These are phyloP conservation scores for Rhizopus delemar DNA, from an alignment of 371 early-diverging fungal genomes.

Conservation along the genomic window DNA sequence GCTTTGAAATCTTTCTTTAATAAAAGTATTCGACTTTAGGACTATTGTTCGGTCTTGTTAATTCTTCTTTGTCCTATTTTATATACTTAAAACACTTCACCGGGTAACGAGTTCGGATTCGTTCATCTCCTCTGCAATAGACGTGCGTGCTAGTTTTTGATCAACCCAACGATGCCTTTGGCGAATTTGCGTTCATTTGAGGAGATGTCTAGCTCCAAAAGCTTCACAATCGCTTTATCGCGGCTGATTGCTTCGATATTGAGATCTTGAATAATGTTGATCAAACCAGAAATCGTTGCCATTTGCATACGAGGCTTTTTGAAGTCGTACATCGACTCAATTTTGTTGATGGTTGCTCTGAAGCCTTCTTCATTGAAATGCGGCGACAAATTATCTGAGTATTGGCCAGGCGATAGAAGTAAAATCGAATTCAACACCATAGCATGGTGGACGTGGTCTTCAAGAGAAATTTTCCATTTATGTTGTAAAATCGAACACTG, in stretches of 20 bases:
- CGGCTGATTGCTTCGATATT: conserved; percentile 8
- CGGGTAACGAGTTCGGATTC: conserved; percentile 12
- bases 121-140: conserved; percentile 8
- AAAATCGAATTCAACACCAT: conserved; percentile 12
- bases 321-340: conserved; percentile 8
- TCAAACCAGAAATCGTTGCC: background rate
- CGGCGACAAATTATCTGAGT: conserved; percentile 11
- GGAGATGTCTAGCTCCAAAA: conserved; percentile 6
- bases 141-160: conserved; percentile 3
- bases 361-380: conserved; percentile 11
- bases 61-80: too few relatives aligned
- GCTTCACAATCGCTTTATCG: conserved; percentile 7
- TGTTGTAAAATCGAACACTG: conserved; percentile 9
- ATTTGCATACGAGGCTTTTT: conserved; percentile 3
- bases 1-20: too few relatives aligned
- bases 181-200: conserved; percentile 4
- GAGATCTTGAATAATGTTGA: conserved; percentile 14
- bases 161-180: conserved; percentile 5
- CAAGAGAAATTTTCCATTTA: conserved; percentile 13
- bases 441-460: conserved; percentile 13
- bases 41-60: too few relatives aligned
- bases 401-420: conserved; percentile 3
- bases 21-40: too few relatives aligned
- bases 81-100: too few relatives aligned
- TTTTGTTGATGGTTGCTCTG: conserved; percentile 10